Conservation (phyloP, 2,329 filamentous ascomycete species). For the Ascochyta pisi region DNA sequence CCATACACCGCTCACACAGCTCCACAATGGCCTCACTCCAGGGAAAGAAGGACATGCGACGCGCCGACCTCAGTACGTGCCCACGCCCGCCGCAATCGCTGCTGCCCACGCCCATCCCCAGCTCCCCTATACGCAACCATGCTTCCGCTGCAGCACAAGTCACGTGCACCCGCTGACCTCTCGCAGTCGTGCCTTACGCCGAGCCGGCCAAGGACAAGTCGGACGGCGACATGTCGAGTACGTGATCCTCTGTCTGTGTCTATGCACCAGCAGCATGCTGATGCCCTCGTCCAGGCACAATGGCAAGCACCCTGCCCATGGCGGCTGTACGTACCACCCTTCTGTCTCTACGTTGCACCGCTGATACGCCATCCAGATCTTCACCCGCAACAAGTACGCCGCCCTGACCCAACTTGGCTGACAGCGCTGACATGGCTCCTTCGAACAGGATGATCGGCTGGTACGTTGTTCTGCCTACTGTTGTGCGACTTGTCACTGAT, state of each 20-base stretch:
- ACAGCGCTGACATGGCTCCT: slow-evolving; percentile 25
- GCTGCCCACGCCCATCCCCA: not conserved
- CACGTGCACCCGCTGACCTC: slow-evolving; percentile 37
- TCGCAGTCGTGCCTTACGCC: slow-evolving; percentile 84
- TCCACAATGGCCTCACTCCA: slow-evolving; percentile 64
- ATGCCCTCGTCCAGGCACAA: slow-evolving; percentile 55
- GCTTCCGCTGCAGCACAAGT: slow-evolving; percentile 18
- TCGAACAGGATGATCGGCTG: slow-evolving; percentile 67
- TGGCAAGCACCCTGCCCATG: slow-evolving; percentile 88
- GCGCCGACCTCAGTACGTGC: slow-evolving; percentile 72
- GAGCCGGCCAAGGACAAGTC: slow-evolving; percentile 72
- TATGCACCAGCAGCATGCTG: slow-evolving; percentile 4
- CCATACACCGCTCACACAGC: slow-evolving; percentile 22
- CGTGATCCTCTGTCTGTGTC: slow-evolving; percentile 28
- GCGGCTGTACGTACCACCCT: slow-evolving; percentile 67
- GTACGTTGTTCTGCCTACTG: slow-evolving; percentile 47
- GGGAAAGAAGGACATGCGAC: slow-evolving; percentile 73
- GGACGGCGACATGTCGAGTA: slow-evolving; percentile 74
- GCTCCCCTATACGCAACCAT: slow-evolving; percentile 15
- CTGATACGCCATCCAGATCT: slow-evolving; percentile 66
- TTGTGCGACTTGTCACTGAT: slow-evolving; percentile 22
- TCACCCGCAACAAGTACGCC: slow-evolving; percentile 82
- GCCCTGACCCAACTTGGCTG: slow-evolving; percentile 12
- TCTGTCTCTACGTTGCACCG: slow-evolving; percentile 26
- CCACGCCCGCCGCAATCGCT: slow-evolving; percentile 2